Percentiles rank a stretch among this genome's conserved stretches.
phyloP scores from a whole-genome alignment of 306 rosid genomes.

The Pueraria montana region DNA sequence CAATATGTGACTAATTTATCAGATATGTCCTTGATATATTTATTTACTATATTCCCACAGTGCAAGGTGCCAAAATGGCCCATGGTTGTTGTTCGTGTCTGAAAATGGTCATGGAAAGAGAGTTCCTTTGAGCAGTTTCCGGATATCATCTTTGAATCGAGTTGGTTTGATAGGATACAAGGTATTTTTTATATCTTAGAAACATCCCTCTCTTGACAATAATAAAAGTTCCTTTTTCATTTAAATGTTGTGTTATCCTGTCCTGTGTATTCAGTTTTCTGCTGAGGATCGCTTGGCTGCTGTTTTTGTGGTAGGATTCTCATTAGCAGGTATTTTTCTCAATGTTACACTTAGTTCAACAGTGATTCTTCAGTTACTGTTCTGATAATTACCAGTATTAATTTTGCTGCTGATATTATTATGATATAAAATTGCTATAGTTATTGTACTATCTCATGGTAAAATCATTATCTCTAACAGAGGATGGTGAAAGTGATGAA shows the following conservation, averaged over 20 bases:
- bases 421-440: background rate
- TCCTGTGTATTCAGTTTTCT: constrained; percentile 66
- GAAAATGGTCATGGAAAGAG: constrained; percentile 96
- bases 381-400: constrained; percentile 9
- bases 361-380: background rate
- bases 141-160: constrained; percentile 77
- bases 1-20: constrained; percentile 8
- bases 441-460: constrained; percentile 7
- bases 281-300: constrained; percentile 89
- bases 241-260: constrained; percentile 10
- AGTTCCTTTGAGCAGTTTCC: constrained; percentile 89
- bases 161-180: constrained; percentile 96
- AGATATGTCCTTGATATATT: constrained; percentile 34
- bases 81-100: constrained; percentile 96
- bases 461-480: constrained; percentile 56
- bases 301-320: constrained; percentile 93
- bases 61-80: constrained; percentile 66
- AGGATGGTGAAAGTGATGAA: constrained; percentile 98
- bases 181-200: constrained; percentile 57
- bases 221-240: constrained; percentile 9
- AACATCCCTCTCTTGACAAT: background rate
- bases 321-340: constrained; percentile 72
- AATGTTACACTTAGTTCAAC: constrained; percentile 5
- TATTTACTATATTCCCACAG: constrained; percentile 50
- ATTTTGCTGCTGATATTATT: background rate